These are phyloP conservation scores for Sarcomyxa edulis DNA, from an alignment of 768 basidiomycete genomes.

Conservation along the genomic window DNA sequence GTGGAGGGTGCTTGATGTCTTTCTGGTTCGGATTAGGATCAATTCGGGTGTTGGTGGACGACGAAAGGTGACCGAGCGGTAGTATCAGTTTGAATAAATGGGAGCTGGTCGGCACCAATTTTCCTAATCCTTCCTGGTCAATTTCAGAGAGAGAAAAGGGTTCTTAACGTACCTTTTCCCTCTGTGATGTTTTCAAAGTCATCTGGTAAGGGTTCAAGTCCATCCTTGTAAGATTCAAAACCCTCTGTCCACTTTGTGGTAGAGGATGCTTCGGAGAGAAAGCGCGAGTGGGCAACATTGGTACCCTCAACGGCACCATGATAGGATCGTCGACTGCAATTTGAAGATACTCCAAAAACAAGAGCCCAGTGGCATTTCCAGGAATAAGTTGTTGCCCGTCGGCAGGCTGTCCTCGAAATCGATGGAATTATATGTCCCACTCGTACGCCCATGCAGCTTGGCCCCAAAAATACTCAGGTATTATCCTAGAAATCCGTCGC, in stretches of 20 bases:
- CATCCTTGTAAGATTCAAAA: constrained; percentile 5
- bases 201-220: constrained; percentile 10
- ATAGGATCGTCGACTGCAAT: no score
- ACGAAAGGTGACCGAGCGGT: constrained; percentile 32
- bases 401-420: no score
- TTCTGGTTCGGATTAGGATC: no score
- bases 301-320: no score
- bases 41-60: no score
- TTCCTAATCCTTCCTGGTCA: constrained; percentile 32
- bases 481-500: no score
- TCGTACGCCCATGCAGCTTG: no score
- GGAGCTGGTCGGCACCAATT: constrained; percentile 55
- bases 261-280: constrained; percentile 35
- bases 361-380: no score
- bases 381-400: no score
- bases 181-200: constrained; percentile 23
- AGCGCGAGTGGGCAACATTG: constrained; percentile 35
- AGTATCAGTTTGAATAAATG: constrained; percentile 65
- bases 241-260: constrained; percentile 26
- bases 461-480: no score
- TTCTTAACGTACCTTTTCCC: constrained; percentile 28
- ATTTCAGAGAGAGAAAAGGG: neutral
- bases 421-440: no score
- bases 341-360: no score
- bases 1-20: constrained; percentile 17